These are phyloP conservation scores for Phytopythium boreale DNA, from an alignment of 352 stramenopile genomes.

Conservation along the genomic window DNA sequence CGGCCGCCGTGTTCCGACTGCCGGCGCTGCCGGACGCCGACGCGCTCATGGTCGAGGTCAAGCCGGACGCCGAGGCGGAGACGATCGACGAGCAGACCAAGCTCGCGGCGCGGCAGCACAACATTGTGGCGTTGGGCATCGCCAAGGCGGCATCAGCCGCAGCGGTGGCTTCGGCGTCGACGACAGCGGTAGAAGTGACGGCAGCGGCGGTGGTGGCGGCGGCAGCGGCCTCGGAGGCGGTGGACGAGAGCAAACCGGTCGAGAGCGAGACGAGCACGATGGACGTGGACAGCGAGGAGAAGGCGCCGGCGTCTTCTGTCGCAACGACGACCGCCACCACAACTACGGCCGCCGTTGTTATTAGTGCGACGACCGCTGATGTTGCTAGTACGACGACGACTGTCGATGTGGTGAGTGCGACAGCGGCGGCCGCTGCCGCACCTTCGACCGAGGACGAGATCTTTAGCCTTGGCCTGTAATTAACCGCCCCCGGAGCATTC, in stretches of 20 bases:
- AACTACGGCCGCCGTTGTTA: not conserved
- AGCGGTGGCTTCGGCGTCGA: not conserved
- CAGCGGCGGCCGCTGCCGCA: constrained; percentile 6
- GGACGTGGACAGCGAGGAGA: constrained; percentile 13
- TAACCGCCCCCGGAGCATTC: constrained; percentile 3
- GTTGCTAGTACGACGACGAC: constrained; percentile 1
- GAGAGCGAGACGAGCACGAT: not conserved
- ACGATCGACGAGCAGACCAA: constrained; percentile 46
- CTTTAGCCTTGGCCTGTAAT: constrained; percentile 77
- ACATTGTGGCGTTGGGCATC: constrained; percentile 28
- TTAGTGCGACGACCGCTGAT: not conserved
- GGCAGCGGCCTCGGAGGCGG: not conserved
- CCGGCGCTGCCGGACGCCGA: not conserved
- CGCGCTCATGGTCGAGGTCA: constrained; percentile 6
- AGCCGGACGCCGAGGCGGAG: constrained; percentile 14
- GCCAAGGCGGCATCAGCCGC: constrained; percentile 18
- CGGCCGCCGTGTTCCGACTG: constrained; percentile 3
- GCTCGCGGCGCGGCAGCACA: constrained; percentile 32
- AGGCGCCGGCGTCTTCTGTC: constrained; percentile 5
- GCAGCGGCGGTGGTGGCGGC: constrained; percentile 25
- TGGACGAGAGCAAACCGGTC: constrained; percentile 16
- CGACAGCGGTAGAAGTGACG: not conserved
- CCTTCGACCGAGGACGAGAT: constrained; percentile 60
- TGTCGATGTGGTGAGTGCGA: constrained; percentile 1
- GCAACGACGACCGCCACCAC: not conserved